Base-by-base conservation (phyloP, 2,329 filamentous ascomycete species). In the Hypoxylon sp. region DNA sequence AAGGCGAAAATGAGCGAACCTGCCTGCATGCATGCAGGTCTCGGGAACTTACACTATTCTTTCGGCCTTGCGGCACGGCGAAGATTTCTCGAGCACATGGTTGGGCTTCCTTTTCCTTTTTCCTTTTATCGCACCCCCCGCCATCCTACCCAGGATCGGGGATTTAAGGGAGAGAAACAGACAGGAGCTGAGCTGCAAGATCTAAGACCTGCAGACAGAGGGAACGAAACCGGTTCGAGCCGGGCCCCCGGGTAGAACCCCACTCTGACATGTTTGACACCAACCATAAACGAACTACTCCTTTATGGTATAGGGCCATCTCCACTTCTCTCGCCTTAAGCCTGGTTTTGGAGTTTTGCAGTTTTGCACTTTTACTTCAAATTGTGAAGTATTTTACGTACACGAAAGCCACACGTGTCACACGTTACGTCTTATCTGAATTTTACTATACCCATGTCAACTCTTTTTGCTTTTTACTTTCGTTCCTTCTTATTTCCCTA, bases 101-200 rank as follows among this genome's bases (percentile, higher is more conserved):
- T 9, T 32, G 28, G 26, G 11, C 53, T 30, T 33, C 6, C 30
- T 53, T 49, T 52, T 36, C 8, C 38, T 36, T 45, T 51, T 51
- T 44, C 20, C 12, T 51, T 50, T 24, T 26, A 3, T 33, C 49
- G 54, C 44, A 22, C 36, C 50, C 30, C 42, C 42, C 33, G 50
- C 36, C 30, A 57, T 60, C 14, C 26, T 51, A 36, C 18, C 60
- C 14, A 64, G 64, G 56, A 58, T 59, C 36, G 46, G 57, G 61
- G 54, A 54, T 46, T 56, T 51, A 22, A 48, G 12, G 42, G 44
- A 11, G 33, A 16, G 12, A 18, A 16, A 53, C 45, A 33, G 48
- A 56, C 44, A 53, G 26, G 45, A 61, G 65, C 65, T 68, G 57
- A 65, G 57, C 57, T 68, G 65, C 65, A 64, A 65, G 65, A 68